A percentile compares a stretch with the other conserved stretches of the same genome.
These are phyloP conservation scores for Seiridium unicorne DNA, from an alignment of 2,329 filamentous ascomycete genomes.

Conservation along the genomic window DNA sequence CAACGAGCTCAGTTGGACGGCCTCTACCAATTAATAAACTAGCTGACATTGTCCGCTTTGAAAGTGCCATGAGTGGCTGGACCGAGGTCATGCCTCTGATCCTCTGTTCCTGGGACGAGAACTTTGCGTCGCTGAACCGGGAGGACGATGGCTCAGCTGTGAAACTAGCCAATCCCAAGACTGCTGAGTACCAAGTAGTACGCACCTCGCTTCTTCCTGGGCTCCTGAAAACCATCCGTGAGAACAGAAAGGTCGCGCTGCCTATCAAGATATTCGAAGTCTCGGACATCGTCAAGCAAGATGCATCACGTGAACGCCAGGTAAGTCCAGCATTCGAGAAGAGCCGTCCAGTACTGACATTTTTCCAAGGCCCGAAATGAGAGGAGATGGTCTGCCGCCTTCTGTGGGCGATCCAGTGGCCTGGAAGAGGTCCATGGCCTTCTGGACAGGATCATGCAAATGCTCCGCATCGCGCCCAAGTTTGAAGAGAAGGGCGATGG, in stretches of 20 bases:
- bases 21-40: constrained; percentile 94
- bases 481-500: too few relatives aligned
- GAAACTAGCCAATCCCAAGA: constrained; percentile 76
- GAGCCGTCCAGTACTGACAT: too few relatives aligned
- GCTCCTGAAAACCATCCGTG: constrained; percentile 74
- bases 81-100: constrained; percentile 94
- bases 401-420: constrained; percentile 89
- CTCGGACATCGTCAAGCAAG: constrained; percentile 82
- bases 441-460: constrained; percentile 85
- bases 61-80: constrained; percentile 94
- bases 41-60: constrained; percentile 81
- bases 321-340: too few relatives aligned
- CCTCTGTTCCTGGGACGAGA: constrained; percentile 96
- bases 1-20: constrained; percentile 82
- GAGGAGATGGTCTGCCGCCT: constrained; percentile 84
- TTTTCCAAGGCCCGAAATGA: constrained; percentile 82
- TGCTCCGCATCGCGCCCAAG: constrained; percentile 60
- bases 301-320: constrained; percentile 43
- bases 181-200: constrained; percentile 76
- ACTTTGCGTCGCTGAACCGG: constrained; percentile 88
- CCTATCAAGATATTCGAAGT: constrained; percentile 81
- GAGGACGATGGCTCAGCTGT: constrained; percentile 72
- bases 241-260: constrained; percentile 73
- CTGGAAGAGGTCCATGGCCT: constrained; percentile 96
- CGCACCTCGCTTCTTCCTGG: constrained; percentile 73